phyloP scores from a whole-genome alignment of 148 eudicot genomes.

The Rhododendron griersonianum region DNA sequence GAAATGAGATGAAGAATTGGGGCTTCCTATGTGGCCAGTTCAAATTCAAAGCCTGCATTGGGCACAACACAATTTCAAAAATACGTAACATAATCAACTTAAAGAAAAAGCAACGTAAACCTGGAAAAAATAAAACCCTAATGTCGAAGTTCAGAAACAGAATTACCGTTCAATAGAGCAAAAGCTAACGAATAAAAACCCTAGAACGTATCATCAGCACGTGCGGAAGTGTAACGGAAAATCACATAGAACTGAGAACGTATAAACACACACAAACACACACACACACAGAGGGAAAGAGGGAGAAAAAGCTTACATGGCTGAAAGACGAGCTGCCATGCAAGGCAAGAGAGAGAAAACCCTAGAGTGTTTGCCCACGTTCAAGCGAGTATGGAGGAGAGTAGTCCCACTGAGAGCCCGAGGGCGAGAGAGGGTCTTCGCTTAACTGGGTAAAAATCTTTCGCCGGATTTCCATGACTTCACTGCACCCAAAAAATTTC shows the following conservation, averaged over 20 bases:
- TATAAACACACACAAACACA: background rate
- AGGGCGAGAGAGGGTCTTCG: background rate
- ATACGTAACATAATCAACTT: too few species aligned
- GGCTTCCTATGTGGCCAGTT: background rate
- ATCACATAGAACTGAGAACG: background rate
- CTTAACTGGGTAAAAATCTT: background rate
- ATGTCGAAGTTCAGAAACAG: background rate
- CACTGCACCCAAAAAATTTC: too few species aligned
- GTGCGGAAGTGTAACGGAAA: background rate
- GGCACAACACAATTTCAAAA: background rate
- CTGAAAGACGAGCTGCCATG: background rate
- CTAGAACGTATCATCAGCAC: background rate
- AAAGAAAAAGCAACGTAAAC: too few species aligned
- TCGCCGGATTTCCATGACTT: background rate
- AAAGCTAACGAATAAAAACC: background rate
- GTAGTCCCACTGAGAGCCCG: too few species aligned
- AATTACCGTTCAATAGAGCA: background rate
- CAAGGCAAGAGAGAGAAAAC: background rate
- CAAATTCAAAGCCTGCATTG: background rate
- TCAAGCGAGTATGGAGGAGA: background rate
- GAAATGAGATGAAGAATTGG: background rate
- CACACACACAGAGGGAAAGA: background rate
- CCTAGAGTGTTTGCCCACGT: background rate
- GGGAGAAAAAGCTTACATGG: background rate
- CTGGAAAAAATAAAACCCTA: background rate